Base-by-base conservation (phyloP, 257 asterid species). In the Penstemon newberryi region DNA sequence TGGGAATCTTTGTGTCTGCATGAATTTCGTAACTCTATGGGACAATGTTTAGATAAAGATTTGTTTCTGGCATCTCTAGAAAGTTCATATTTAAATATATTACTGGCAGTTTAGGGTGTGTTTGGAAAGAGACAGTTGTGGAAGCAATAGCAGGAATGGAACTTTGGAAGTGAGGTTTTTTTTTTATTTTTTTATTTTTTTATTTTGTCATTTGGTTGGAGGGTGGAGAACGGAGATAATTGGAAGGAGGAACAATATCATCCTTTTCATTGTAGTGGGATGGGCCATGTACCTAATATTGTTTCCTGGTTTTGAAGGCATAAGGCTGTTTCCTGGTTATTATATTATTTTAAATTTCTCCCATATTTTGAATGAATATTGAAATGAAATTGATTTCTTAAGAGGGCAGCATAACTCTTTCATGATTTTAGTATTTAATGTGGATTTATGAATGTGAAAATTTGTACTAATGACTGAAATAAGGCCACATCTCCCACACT, bases 381-480 rank as follows among this genome's bases (percentile, higher is more conserved):
- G 40, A 58, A 42, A 52, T 42, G n/a, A 37, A 70, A 37, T 58
- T 7, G 39, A 50, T 58, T 63, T 49, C 70, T 44, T 47, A 62
- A 13, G 6, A 56, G 10, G 36, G 60, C 19, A 55, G 55, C 59
- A 60, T 15, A 53, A 37, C 8, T 25, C 63, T 58, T 39, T 49
- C 10, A 7, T 40, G 38, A 39, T n/a, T 71, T 42, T 53, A 19
- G 33, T 67, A 70, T 66, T 51, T 50, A n/a, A 63, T 9, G 36
- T 72, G 73, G 39, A 52, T 18, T 39, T 33, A 15, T 46, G 7
- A 33, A 11, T 59, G 41, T 61, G 60, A 62, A 57, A 62, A 46
- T 53, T 54, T 47, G 50, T 64, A 66, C 63, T 71, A 51, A 37
- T 65, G 73, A 60, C 61, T 66, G 53, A 69, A 51, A 60, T 62